Conservation (phyloP, 768 basidiomycete species). For the Suillus variegatus region DNA sequence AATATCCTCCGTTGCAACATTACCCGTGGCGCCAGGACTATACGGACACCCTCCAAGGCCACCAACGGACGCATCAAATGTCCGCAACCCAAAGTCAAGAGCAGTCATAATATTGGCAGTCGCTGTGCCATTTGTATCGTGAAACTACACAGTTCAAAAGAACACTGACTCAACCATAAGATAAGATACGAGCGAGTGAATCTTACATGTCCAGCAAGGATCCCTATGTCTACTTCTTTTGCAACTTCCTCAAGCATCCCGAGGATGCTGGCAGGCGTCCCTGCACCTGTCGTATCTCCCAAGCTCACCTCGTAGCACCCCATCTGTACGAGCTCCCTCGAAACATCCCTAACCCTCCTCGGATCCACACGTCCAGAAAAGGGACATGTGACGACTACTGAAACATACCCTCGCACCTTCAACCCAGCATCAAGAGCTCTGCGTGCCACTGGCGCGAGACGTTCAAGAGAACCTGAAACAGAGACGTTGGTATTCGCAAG, state of each 20-base stretch:
- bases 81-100: slow-evolving; percentile 71
- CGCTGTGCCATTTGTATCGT: slow-evolving; percentile 88
- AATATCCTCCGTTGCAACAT: slow-evolving; percentile 92
- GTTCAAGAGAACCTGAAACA: slow-evolving; percentile 66
- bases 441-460: slow-evolving; percentile 61
- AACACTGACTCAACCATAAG: not conserved
- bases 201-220: slow-evolving; percentile 62
- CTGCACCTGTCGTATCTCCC: slow-evolving; percentile 90
- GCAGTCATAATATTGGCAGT: slow-evolving; percentile 76
- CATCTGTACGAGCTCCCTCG: slow-evolving; percentile 77
- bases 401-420: slow-evolving; percentile 83
- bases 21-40: slow-evolving; percentile 94
- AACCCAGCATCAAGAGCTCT: slow-evolving; percentile 62
- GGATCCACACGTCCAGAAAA: slow-evolving; percentile 80
- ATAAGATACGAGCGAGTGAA: slow-evolving; percentile 34
- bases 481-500: slow-evolving; percentile 83
- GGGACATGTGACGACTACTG: slow-evolving; percentile 82
- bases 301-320: slow-evolving; percentile 93
- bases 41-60: slow-evolving; percentile 96
- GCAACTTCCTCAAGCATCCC: slow-evolving; percentile 72
- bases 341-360: slow-evolving; percentile 62
- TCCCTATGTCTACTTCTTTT: slow-evolving; percentile 57
- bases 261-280: slow-evolving; percentile 67
- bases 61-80: slow-evolving; percentile 82
- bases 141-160: slow-evolving; percentile 53